Evolutionary conservation across 108 stramenopile species (phyloP).

Genomic region (Skeletonema grethae): DNA sequence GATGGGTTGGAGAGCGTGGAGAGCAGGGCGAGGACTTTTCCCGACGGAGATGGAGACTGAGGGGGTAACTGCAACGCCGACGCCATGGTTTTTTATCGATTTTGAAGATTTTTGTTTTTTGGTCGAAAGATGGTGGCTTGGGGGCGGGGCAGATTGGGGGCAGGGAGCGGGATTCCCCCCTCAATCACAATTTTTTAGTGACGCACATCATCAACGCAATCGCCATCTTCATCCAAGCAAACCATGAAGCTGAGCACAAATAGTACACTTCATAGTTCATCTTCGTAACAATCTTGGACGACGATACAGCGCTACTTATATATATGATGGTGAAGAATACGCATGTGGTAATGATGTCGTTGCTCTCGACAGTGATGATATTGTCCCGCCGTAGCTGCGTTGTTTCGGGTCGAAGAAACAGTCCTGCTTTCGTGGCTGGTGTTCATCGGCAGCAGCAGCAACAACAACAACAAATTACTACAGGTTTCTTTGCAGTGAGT

Average conservation of each 20-base stretch:
- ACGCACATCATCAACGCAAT: too few relatives aligned
- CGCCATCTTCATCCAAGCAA: too few relatives aligned
- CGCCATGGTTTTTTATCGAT: background rate
- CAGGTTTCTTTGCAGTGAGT: background rate
- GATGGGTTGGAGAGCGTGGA: conserved; percentile 70
- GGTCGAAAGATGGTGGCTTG: too few relatives aligned
- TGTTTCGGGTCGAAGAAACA: background rate
- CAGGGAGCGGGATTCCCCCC: too few relatives aligned
- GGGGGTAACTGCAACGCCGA: background rate
- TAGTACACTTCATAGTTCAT: background rate
- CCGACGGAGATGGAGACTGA: background rate
- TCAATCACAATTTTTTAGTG: too few relatives aligned
- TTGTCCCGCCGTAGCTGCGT: conserved; percentile 15
- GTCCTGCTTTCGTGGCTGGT: conserved; percentile 24
- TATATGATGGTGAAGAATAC: background rate
- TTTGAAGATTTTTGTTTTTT: too few relatives aligned
- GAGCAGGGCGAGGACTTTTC: conserved; percentile 61
- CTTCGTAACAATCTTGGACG: background rate
- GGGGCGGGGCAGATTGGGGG: too few relatives aligned
- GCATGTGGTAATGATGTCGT: conserved; percentile 14
- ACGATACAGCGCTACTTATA: background rate
- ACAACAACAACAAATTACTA: background rate
- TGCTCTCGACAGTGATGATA: conserved; percentile 18
- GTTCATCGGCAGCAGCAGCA: background rate
- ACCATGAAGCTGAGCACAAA: too few relatives aligned